Conservation (phyloP, 495 filamentous ascomycete genomes). For the Xylaria venustula region DNA sequence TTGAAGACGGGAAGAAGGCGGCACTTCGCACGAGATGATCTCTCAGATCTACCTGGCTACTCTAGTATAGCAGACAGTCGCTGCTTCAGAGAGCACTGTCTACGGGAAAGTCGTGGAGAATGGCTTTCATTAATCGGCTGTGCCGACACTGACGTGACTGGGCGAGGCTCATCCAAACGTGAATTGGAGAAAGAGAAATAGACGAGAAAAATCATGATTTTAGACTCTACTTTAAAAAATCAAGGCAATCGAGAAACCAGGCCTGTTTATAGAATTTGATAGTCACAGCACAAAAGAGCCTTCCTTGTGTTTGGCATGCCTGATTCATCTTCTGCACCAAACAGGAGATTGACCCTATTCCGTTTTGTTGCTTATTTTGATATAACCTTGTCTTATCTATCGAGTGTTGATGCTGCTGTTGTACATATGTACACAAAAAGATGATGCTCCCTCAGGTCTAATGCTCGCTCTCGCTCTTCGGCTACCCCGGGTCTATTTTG, state of each 20-base stretch:
- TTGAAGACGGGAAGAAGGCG: constrained; percentile 13
- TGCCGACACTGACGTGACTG: background rate
- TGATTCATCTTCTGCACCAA: background rate
- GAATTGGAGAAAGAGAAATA: background rate
- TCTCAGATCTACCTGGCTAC: background rate
- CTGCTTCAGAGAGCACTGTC: background rate
- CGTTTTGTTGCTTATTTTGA: background rate
- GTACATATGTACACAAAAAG: constrained; percentile 12
- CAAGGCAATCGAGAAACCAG: background rate
- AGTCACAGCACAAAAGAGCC: background rate
- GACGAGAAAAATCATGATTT: background rate
- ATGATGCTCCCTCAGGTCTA: constrained; percentile 6
- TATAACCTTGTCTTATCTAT: constrained; percentile 12
- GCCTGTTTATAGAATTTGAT: background rate
- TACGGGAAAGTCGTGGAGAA: background rate
- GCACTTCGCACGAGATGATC: background rate
- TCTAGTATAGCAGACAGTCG: background rate
- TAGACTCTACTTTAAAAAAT: background rate
- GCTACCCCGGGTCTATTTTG: constrained; percentile 2
- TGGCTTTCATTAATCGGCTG: constrained; percentile 15
- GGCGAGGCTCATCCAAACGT: background rate
- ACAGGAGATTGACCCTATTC: background rate
- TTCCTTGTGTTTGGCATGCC: background rate
- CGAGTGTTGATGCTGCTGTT: constrained; percentile 11
- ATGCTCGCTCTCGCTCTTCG: constrained; percentile 5